Evolutionary conservation across 495 filamentous ascomycete genomes (phyloP), one percentile per base, ranked within the genome.

Genomic region (Hypoxylon crocopeplum): DNA sequence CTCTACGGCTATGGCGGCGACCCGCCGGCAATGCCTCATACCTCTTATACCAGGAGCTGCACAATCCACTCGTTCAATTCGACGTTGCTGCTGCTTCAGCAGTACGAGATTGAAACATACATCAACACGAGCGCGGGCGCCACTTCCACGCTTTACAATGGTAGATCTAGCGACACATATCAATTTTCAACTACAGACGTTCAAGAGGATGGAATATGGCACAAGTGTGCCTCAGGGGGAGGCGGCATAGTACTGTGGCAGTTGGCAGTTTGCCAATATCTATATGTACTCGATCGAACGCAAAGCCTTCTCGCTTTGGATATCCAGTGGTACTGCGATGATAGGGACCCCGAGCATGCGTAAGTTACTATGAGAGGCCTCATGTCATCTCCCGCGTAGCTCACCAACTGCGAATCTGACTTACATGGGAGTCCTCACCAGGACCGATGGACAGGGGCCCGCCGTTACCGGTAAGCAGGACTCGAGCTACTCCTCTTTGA

Each of bases 251-350:
- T 59, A 12, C 60, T 56, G 10, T 68, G 60, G 60, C 64, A 67
- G 21, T 29, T 64, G 29, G 45, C 46, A 1, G 10, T 32, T 0
- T 71, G 66, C 37, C 58, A n/a, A n/a, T n/a, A n/a, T 27, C 3
- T 52, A 27, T 64, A 64, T 16, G 16, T 38, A 13, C 30, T 71
- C 4, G 52, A n/a, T n/a, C n/a, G n/a, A n/a, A n/a, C n/a, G n/a
- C n/a, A n/a, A n/a, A n/a, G n/a, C n/a, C 15, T 67, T 13, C 10
- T 41, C 39, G 52, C 48, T 2, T 67, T 71, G 33, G 38, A 55
- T 32, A 11, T 71, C 7, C 30, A 60, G 20, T 71, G 69, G 66
- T 60, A 56, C 21, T 71, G 66, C 34, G 63, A 71, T 29, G 68
- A 67, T 41, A 41, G 59, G 21, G 66, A 69, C 19, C 66, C 63